These are phyloP conservation scores for Phlyctochytrium arcticum DNA, from an alignment of 192 early-diverging fungal genomes.

Conservation along the genomic window DNA sequence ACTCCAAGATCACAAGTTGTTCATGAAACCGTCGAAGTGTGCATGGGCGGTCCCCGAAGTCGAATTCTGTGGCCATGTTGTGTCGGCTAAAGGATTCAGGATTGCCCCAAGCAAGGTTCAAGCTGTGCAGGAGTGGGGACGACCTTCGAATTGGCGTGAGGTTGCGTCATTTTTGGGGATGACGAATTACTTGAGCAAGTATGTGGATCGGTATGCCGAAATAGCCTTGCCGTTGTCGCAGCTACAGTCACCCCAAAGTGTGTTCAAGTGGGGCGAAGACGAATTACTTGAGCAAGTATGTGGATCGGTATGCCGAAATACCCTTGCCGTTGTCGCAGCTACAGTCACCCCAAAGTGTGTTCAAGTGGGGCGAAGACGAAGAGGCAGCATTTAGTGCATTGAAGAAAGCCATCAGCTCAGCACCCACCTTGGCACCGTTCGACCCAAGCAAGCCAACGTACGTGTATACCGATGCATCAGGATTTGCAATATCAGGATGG, in stretches of 20 bases:
- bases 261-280: not conserved
- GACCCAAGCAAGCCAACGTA: no score
- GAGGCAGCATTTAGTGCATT: not conserved
- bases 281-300: no score
- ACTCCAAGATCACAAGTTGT: slow-evolving; percentile 26
- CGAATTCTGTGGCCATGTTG: slow-evolving; percentile 34
- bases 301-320: no score
- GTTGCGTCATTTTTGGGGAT: slow-evolving; percentile 4
- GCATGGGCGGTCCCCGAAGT: slow-evolving; percentile 20
- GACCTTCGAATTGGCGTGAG: not conserved
- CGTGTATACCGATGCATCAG: no score
- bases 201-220: slow-evolving; percentile 7
- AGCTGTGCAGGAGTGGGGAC: slow-evolving; percentile 21
- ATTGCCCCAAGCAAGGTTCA: slow-evolving; percentile 28
- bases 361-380: no score
- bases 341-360: no score
- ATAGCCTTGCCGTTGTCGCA: slow-evolving; percentile 3
- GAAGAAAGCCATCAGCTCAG: not conserved
- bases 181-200: no score
- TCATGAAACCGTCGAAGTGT: slow-evolving; percentile 39
- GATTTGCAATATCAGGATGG: no score
- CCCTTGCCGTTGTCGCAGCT: no score
- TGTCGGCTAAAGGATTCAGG: slow-evolving; percentile 30
- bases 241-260: not conserved
- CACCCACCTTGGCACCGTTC: slow-evolving; percentile 2